These are phyloP conservation scores for Alopecurus myosuroides DNA, from an alignment of 176 grass and related monocot genomes.

Conservation along the genomic window DNA sequence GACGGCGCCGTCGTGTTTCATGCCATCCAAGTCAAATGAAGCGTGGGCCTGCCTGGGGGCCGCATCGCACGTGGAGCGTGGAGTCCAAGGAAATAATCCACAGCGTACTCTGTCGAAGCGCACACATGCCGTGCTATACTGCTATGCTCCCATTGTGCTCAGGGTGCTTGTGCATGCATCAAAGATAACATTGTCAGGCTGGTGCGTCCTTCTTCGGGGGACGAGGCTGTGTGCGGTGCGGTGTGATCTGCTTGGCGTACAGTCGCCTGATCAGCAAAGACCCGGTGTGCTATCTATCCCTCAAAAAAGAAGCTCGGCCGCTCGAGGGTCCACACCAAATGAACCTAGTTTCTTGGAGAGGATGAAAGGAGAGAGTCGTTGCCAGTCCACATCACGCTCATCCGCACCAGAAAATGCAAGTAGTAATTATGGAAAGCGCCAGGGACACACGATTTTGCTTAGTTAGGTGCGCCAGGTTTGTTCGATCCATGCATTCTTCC, in stretches of 20 bases:
- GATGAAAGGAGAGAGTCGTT: neutral
- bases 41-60: no score
- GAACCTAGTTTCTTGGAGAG: neutral
- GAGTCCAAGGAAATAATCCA: conserved; percentile 22
- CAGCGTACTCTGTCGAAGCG: neutral
- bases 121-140: neutral
- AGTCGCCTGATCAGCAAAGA: no score
- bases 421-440: neutral
- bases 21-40: no score
- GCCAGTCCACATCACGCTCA: neutral
- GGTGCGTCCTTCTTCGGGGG: no score
- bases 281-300: no score
- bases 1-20: neutral
- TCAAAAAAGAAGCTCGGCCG: no score
- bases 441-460: neutral
- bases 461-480: neutral
- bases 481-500: no score
- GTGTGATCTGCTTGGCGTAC: no score
- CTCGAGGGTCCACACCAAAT: no score
- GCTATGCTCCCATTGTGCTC: neutral
- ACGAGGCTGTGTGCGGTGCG: no score
- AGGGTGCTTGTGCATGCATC: neutral
- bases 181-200: no score
- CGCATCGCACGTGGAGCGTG: no score
- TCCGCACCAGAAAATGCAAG: neutral